A percentile compares a stretch with the other conserved stretches of the same genome.
These are phyloP conservation scores for Polyporus arcularius DNA, from an alignment of 768 basidiomycete species.

Conservation along the genomic window DNA sequence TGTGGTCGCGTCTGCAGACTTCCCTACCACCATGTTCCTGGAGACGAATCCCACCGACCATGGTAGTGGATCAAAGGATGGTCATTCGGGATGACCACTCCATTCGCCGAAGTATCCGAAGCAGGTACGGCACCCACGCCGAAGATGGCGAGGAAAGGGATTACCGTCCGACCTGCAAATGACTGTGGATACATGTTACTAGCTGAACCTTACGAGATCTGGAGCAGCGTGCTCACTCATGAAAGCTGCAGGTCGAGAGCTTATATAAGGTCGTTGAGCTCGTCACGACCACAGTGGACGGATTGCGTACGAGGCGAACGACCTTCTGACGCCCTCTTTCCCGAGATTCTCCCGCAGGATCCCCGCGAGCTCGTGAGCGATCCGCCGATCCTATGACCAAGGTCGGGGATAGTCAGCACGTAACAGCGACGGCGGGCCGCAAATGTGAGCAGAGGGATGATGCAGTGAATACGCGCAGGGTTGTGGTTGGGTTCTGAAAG, in stretches of 20 bases:
- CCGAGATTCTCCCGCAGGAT: slow-evolving; percentile 7
- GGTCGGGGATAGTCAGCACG: neutral
- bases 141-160: neutral
- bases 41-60: slow-evolving; percentile 53
- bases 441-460: too few relatives aligned
- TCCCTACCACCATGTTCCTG: slow-evolving; percentile 58
- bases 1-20: neutral
- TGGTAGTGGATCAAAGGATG: slow-evolving; percentile 50
- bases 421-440: too few relatives aligned
- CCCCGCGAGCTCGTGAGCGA: neutral
- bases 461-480: too few relatives aligned
- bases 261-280: too few relatives aligned
- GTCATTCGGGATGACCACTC: slow-evolving; percentile 32
- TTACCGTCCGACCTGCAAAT: too few relatives aligned
- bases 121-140: neutral
- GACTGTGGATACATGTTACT: too few relatives aligned
- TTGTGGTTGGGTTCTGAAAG: too few relatives aligned
- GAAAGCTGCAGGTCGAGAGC: too few relatives aligned
- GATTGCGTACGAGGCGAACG: too few relatives aligned
- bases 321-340: neutral
- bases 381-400: neutral
- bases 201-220: too few relatives aligned
- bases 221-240: too few relatives aligned
- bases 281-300: too few relatives aligned
- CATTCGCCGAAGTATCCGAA: neutral